These are phyloP conservation scores for Rhododendron henanense DNA, from an alignment of 148 eudicot species.

Conservation along the genomic window DNA sequence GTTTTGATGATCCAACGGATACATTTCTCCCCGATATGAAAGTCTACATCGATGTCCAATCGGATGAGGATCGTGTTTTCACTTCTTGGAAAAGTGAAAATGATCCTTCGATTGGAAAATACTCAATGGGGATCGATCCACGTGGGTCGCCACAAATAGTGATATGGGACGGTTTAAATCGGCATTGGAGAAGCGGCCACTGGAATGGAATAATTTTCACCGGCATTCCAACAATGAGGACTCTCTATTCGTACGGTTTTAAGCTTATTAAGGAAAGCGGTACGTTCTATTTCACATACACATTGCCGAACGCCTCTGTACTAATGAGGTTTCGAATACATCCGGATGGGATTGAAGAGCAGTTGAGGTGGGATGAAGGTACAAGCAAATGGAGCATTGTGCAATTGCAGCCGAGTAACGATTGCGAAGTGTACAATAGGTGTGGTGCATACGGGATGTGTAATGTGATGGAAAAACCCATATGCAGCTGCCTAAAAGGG, in stretches of 20 bases:
- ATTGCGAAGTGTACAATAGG: conserved; percentile 31
- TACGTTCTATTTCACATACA: conserved; percentile 33
- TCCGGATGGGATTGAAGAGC: conserved; percentile 27
- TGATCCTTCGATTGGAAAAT: conserved; percentile 56
- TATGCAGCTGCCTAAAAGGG: conserved; percentile 43
- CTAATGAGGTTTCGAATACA: conserved; percentile 24
- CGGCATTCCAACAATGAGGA: conserved; percentile 44
- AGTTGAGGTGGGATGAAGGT: conserved; percentile 11
- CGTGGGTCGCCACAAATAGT: conserved; percentile 48
- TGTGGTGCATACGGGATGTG: conserved; percentile 42
- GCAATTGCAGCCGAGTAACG: conserved; percentile 24
- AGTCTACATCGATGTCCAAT: conserved; percentile 12
- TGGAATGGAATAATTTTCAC: conserved; percentile 46
- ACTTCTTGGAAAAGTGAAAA: conserved; percentile 49
- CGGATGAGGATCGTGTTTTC: conserved; percentile 14
- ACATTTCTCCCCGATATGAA: conserved; percentile 38
- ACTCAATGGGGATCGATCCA: conserved; percentile 51
- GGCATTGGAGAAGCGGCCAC: conserved; percentile 60
- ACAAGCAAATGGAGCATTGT: conserved; percentile 18
- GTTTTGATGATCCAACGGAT: conserved; percentile 50
- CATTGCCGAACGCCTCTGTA: conserved; percentile 15
- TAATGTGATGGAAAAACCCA: background rate
- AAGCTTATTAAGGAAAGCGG: conserved; percentile 27
- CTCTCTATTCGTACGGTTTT: conserved; percentile 42
- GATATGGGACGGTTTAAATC: conserved; percentile 34